Evolutionary conservation across 768 basidiomycete genomes (phyloP), one percentile per base, ranked within the genome.

Genomic region (Tricholoma terreum): DNA sequence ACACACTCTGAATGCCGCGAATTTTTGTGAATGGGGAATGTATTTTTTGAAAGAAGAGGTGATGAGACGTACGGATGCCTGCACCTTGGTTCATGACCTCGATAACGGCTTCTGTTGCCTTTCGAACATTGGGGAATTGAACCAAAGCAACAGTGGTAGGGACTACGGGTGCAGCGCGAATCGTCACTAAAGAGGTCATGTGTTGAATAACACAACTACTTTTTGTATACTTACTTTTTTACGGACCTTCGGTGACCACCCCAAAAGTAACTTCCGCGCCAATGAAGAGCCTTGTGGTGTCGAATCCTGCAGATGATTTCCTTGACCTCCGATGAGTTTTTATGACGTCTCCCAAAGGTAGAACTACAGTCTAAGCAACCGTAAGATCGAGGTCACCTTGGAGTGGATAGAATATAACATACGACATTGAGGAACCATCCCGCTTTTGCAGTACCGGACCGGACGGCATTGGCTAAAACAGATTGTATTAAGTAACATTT

Each of bases 221-320:
- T n/a, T n/a, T n/a, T n/a, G n/a, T n/a, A n/a, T n/a, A n/a, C n/a
- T n/a, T n/a, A n/a, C n/a, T n/a, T n/a, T n/a, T 50, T 54, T 27
- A 15, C 33, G 49, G 3, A 83, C 90, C 85, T 77, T 97, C 94
- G 0, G 92, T 94, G 15, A 97, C 80, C 51, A 97, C 92, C 1
- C 94, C 94, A 19, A 96, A 75, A 0, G 93, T 90, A 2, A 81
- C 82, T 62, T 82, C 80, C 0, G 91, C 91, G 21, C 93, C 93
- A 50, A 94, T 88, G 70, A 95, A 94, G 6, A 94, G 65, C 57
- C 94, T 94, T 0, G 90, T 93, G 1, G 80, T 73, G 64, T 96
- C 94, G 59, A 89, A 94, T 1, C 94, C 94, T 0, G 93, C 91
- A 0, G 92, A 87, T 0, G 89, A 92, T 67, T 97, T 96, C 31